These are phyloP conservation scores for Mortierella claussenii DNA, from an alignment of 192 early-diverging fungal species.

Conservation along the genomic window DNA sequence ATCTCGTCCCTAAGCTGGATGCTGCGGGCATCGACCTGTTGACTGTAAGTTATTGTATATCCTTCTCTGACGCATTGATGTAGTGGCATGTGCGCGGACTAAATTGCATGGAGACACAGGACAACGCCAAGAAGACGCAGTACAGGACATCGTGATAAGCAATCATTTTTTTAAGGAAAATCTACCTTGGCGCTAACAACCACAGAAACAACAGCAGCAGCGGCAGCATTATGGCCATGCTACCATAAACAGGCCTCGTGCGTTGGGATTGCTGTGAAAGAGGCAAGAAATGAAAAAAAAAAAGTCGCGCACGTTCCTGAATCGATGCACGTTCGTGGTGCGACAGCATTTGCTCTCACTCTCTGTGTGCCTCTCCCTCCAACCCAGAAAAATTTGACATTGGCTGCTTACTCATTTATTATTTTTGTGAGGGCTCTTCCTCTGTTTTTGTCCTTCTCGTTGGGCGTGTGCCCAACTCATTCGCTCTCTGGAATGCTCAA, in stretches of 20 bases:
- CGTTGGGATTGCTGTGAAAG: background rate
- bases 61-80: no score
- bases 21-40: slow-evolving; percentile 87
- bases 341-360: no score
- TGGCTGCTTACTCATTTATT: background rate
- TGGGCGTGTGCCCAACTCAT: no score
- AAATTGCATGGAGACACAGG: no score
- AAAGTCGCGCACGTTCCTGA: slow-evolving; percentile 24
- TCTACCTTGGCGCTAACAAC: background rate
- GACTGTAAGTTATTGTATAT: slow-evolving; percentile 53
- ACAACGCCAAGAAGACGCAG: no score
- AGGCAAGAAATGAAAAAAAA: background rate
- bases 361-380: no score
- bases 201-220: background rate
- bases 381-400: slow-evolving; percentile 1
- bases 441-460: no score
- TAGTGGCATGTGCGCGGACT: no score
- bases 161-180: background rate
- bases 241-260: background rate
- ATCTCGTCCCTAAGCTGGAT: slow-evolving; percentile 86
- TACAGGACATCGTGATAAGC: no score
- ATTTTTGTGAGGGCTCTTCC: no score
- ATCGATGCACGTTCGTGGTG: slow-evolving; percentile 26
- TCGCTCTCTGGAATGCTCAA: no score
- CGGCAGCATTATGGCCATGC: background rate